Evolutionary conservation across 176 grass and related monocot genomes (phyloP).

Genomic region (Rhynchospora pubera): DNA sequence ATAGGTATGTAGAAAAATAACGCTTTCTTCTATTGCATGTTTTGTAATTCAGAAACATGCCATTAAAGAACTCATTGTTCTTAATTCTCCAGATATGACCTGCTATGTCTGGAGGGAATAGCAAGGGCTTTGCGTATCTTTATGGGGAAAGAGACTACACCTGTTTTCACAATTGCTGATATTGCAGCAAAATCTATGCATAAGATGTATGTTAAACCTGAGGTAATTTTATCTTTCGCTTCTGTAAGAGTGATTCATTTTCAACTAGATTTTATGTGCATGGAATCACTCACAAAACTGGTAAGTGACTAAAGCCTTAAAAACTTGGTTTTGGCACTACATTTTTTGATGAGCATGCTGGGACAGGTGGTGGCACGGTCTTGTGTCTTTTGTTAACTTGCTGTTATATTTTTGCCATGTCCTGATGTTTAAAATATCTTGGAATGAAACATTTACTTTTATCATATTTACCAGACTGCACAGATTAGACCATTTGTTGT

Average conservation of each 20-base stretch:
- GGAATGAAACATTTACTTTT: not conserved
- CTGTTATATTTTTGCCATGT: not conserved
- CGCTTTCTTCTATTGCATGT: not conserved
- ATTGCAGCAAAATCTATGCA: conserved; percentile 42
- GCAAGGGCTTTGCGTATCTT: conserved; percentile 78
- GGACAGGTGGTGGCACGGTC: not conserved
- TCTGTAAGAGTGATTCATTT: not conserved
- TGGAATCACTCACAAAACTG: not conserved
- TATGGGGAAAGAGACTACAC: conserved; percentile 45
- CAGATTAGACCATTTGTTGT: conserved; percentile 81
- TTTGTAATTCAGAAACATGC: not conserved
- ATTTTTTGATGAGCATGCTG: not conserved
- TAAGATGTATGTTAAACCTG: conserved; percentile 63
- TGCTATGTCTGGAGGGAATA: conserved; percentile 89
- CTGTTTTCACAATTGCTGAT: conserved; percentile 45
- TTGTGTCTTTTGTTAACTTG: not conserved
- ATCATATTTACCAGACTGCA: conserved; percentile 43
- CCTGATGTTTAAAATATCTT: not conserved
- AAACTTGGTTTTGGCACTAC: not conserved
- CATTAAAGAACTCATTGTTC: not conserved
- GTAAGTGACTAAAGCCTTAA: not conserved
- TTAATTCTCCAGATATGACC: conserved; percentile 65
- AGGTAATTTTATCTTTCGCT: conserved; percentile 38
- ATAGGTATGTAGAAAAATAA: conserved; percentile 40
- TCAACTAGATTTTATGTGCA: not conserved